Evolutionary conservation across 73 alveolate genomes (phyloP).

Genomic region (Urostyla sp.): DNA sequence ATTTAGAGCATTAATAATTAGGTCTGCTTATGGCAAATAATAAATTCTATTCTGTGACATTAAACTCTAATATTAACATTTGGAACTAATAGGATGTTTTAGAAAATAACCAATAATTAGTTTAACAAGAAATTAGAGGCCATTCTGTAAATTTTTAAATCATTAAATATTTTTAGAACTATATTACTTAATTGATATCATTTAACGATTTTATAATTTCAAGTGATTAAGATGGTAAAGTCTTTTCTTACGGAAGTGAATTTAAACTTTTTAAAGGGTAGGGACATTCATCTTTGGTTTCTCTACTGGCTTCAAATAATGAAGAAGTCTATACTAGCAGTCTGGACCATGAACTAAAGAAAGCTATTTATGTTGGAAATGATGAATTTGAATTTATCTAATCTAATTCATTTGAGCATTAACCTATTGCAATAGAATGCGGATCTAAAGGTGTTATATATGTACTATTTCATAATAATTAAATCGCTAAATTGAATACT

Average conservation of each 20-base stretch:
- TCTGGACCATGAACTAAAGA: neutral
- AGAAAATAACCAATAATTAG: neutral
- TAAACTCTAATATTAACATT: slow-evolving; percentile 51
- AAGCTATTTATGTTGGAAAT: neutral
- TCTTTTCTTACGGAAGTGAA: slow-evolving; percentile 4
- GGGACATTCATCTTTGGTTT: neutral
- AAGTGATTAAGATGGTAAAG: slow-evolving; percentile 34
- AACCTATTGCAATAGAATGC: too few species aligned
- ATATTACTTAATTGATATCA: neutral
- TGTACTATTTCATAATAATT: slow-evolving; percentile 3
- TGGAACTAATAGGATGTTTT: slow-evolving; percentile 15
- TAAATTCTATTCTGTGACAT: slow-evolving; percentile 19
- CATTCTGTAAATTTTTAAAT: slow-evolving; percentile 22
- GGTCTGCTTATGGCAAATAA: slow-evolving; percentile 18
- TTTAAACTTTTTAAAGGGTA: neutral
- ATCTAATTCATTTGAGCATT: too few species aligned
- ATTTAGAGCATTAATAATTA: slow-evolving; percentile 17
- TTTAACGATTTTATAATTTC: neutral
- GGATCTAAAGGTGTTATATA: too few species aligned
- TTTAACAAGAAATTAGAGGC: slow-evolving; percentile 16
- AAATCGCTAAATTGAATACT: neutral
- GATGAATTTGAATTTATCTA: too few species aligned
- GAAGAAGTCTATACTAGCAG: neutral
- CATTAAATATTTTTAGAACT: neutral
- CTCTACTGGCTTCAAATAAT: neutral